phyloP scores from a whole-genome alignment of 352 stramenopile genomes.

The Phytophthora uliginosa region DNA sequence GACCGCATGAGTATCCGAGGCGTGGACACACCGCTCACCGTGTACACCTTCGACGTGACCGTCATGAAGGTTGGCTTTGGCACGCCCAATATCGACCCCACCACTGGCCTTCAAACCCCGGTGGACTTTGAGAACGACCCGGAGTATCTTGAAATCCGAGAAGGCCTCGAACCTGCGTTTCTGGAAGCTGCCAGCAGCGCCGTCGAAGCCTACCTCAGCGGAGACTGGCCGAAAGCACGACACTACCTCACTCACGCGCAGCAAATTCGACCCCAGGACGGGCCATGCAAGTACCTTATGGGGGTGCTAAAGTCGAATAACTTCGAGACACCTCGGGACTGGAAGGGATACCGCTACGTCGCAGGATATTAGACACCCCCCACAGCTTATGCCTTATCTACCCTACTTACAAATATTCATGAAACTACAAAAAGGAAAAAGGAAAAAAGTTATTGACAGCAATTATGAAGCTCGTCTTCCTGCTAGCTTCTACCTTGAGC shows the following conservation, averaged over 20 bases:
- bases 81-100: constrained; percentile 73
- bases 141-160: constrained; percentile 87
- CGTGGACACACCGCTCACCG: constrained; percentile 81
- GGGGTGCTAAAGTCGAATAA: constrained; percentile 89
- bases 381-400: neutral
- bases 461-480: constrained; percentile 9
- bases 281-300: constrained; percentile 93
- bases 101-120: constrained; percentile 64
- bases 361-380: constrained; percentile 61
- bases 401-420: neutral
- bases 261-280: constrained; percentile 88
- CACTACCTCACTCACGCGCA: constrained; percentile 81
- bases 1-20: constrained; percentile 88
- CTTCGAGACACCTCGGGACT: constrained; percentile 90
- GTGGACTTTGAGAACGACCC: constrained; percentile 89
- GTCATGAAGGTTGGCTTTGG: constrained; percentile 83
- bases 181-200: constrained; percentile 70
- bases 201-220: constrained; percentile 81
- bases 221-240: constrained; percentile 78
- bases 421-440: neutral
- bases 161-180: constrained; percentile 85
- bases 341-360: constrained; percentile 94
- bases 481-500: constrained; percentile 22
- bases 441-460: neutral
- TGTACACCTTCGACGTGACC: constrained; percentile 92